Percentiles rank a stretch among this genome's conserved stretches.
phyloP scores from a whole-genome alignment of 225 moss, liverwort and hornwort species.

The Neckera pumila region DNA sequence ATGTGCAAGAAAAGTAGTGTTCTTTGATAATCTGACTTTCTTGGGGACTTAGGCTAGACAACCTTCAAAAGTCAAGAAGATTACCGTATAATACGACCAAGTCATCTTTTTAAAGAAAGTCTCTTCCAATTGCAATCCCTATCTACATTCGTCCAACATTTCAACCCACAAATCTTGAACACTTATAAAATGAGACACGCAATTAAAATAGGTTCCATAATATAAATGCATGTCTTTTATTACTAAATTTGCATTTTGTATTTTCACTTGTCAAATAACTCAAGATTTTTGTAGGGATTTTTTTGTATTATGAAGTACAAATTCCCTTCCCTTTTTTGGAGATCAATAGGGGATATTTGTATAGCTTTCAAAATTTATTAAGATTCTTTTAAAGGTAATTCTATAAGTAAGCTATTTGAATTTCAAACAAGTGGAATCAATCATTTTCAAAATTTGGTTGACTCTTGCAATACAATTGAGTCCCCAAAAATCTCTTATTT shows the following conservation, averaged over 20 bases:
- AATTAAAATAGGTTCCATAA: background rate
- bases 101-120: background rate
- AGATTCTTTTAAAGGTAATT: too few species aligned
- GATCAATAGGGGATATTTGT: background rate
- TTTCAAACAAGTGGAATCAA: too few species aligned
- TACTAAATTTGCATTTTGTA: background rate
- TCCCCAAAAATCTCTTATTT: background rate
- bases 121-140: background rate
- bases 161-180: background rate
- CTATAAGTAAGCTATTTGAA: too few species aligned
- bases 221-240: background rate
- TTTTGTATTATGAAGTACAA: background rate
- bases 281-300: fast-evolving
- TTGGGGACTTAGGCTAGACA: background rate
- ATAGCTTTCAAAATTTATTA: too few species aligned
- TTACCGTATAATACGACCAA: background rate
- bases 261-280: background rate
- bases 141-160: background rate
- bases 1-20: background rate
- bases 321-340: fast-evolving
- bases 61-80: background rate
- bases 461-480: background rate
- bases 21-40: background rate
- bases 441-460: background rate
- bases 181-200: background rate